Evolutionary conservation across 306 rosid genomes (phyloP), one percentile per base, ranked within the genome.

Genomic region (Quercus agrifolia): DNA sequence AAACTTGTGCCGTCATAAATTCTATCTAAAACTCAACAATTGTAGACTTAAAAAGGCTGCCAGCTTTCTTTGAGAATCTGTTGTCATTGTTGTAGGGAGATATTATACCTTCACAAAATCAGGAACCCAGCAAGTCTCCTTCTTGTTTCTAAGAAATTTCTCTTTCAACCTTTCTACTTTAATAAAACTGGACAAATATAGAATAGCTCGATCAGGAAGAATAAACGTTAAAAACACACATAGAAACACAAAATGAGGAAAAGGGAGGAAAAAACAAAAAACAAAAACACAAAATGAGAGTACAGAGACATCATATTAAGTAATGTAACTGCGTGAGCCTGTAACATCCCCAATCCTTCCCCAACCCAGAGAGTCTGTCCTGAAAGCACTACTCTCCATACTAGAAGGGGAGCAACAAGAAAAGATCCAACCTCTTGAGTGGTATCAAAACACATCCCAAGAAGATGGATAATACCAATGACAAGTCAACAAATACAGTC

Each of bases 51-150:
- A 44, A 9, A 44, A 44, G 51, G 3, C 2, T 44, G 12, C 3
- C 13, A 44, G 13, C 13, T 44, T 44, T 44, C 51, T 10, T 44
- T 31, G 19, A 31, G 25, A 66, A 66, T 13, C 2, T 13, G 9
- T 5, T 46, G 9, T 21, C 23, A 11, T 33, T 66, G 25, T 28
- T 28, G n/a, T 23, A 31, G 6, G 71, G 38, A 74, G 46, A 58
- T 17, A 58, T 17, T 6, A 19, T 82, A 95, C 99, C 98, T 95
- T 95, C 61, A 95, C 99, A 85, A 95, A 95, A 82, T 92, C 97
- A 74, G 97, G 99, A 71, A 95, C 99, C 99, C 99, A 93, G 71
- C 84, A 90, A 15, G 98, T 92, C 86, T 91, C 86, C 85, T 80
- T 86, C 81, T 95, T 95, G 88, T 91, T 91, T 81, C 90, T 97